Percentiles rank a stretch among this genome's conserved stretches.
phyloP scores from a whole-genome alignment of 352 stramenopile genomes.

The Phytophthora melonis region DNA sequence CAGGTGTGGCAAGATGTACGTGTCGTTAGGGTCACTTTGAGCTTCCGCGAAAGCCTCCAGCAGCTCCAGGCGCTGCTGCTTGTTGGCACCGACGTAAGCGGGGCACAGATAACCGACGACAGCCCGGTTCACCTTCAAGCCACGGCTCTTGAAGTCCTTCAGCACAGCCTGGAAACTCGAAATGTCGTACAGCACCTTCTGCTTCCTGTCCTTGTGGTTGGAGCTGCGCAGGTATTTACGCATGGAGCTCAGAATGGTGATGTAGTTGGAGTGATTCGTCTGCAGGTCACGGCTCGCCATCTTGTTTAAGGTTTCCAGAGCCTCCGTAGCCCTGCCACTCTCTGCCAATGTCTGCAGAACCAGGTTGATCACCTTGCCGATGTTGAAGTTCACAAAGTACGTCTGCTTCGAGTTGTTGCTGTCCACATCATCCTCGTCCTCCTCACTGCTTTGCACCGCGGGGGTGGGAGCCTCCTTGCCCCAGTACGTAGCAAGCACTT shows the following conservation, averaged over 20 bases:
- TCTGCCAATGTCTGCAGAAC: conserved; percentile 59
- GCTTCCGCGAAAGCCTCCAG: conserved; percentile 61
- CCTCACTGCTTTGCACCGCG: conserved; percentile 13
- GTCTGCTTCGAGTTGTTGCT: conserved; percentile 10
- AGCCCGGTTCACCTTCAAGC: conserved; percentile 50
- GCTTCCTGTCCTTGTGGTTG: conserved; percentile 28
- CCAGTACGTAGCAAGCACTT: conserved; percentile 53
- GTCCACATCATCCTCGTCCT: conserved; percentile 10
- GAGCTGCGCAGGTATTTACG: conserved; percentile 34
- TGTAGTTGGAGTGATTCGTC: conserved; percentile 50
- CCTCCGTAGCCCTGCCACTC: conserved; percentile 48
- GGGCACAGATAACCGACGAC: conserved; percentile 58
- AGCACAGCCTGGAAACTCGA: conserved; percentile 50
- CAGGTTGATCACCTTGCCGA: conserved; percentile 57
- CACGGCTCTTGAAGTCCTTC: conserved; percentile 49
- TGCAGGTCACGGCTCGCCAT: conserved; percentile 45
- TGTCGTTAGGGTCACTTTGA: conserved; percentile 41
- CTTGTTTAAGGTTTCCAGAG: conserved; percentile 45
- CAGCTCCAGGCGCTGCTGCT: conserved; percentile 64
- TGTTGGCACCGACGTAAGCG: conserved; percentile 52
- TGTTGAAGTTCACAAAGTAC: conserved; percentile 51
- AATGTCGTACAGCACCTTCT: conserved; percentile 49
- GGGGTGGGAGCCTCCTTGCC: conserved; percentile 24
- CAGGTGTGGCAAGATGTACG: conserved; percentile 51
- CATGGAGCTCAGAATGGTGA: conserved; percentile 60